Conservation (phyloP, 441 rosid genomes). For the Populus hybrid region DNA sequence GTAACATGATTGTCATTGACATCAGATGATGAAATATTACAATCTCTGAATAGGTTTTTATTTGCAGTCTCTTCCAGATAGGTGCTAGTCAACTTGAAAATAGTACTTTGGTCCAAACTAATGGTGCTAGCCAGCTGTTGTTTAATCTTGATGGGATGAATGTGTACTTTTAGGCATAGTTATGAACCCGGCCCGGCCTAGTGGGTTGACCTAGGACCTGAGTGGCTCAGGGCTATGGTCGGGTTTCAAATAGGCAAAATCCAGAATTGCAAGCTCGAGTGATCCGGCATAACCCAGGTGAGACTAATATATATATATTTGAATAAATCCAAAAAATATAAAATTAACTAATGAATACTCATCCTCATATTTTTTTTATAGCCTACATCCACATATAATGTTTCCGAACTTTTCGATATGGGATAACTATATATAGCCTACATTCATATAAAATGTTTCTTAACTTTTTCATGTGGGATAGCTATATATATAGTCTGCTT, state of each 20-base stretch:
- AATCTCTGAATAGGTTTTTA: background rate
- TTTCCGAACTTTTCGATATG: no score
- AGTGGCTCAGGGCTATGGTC: background rate
- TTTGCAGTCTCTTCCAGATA: background rate
- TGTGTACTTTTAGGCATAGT: background rate
- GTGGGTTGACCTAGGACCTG: background rate
- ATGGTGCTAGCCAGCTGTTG: background rate
- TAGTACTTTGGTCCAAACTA: background rate
- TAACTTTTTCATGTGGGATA: background rate
- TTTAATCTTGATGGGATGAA: background rate
- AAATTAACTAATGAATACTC: background rate
- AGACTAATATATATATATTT: no score
- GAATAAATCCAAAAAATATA: background rate
- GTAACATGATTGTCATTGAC: background rate
- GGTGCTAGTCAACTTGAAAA: background rate
- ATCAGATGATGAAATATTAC: background rate
- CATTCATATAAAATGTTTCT: no score
- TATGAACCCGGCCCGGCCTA: background rate
- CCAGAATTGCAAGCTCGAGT: background rate
- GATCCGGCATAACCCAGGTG: background rate
- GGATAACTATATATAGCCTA: no score
- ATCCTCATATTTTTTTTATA: background rate
- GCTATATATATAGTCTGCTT: no score
- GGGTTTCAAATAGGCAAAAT: background rate
- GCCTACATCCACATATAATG: background rate